Percentiles rank a stretch among this genome's conserved stretches.
Conservation (phyloP, 2,329 filamentous ascomycete genomes). For the Penicillium psychrosexuale region DNA sequence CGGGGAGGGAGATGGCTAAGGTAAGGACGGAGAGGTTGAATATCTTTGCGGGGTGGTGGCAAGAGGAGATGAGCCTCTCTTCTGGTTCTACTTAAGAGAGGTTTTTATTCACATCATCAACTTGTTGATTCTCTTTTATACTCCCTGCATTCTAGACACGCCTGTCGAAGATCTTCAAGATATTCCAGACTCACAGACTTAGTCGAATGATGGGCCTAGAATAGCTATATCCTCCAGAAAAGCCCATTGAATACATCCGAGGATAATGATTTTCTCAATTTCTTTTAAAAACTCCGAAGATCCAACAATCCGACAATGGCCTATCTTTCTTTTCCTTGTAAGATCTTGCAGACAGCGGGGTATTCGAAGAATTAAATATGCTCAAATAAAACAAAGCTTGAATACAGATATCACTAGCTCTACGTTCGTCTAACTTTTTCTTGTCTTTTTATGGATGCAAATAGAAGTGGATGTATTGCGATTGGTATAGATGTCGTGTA, state of each 20-base stretch:
- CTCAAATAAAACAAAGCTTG: background rate
- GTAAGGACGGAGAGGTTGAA: constrained; percentile 49
- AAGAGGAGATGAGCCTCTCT: constrained; percentile 43
- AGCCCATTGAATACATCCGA: background rate
- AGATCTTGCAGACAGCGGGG: background rate
- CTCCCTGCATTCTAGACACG: background rate
- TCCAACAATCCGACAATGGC: background rate
- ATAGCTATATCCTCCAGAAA: background rate
- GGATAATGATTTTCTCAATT: background rate
- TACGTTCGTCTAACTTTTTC: background rate
- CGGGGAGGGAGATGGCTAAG: constrained; percentile 50
- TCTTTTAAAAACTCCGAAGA: background rate
- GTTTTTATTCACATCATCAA: background rate
- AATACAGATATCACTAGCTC: background rate
- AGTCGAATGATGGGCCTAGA: background rate
- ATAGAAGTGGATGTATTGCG: background rate
- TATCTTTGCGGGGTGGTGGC: constrained; percentile 55
- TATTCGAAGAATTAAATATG: background rate
- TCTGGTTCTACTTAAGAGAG: background rate
- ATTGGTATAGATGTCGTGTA: constrained; percentile 1
- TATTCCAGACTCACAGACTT: background rate
- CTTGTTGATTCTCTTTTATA: background rate
- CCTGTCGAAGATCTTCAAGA: background rate
- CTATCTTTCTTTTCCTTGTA: background rate
- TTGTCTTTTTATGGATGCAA: background rate